Base-by-base conservation (phyloP, 2,329 filamentous ascomycete species). In the Aspergillus felis region DNA sequence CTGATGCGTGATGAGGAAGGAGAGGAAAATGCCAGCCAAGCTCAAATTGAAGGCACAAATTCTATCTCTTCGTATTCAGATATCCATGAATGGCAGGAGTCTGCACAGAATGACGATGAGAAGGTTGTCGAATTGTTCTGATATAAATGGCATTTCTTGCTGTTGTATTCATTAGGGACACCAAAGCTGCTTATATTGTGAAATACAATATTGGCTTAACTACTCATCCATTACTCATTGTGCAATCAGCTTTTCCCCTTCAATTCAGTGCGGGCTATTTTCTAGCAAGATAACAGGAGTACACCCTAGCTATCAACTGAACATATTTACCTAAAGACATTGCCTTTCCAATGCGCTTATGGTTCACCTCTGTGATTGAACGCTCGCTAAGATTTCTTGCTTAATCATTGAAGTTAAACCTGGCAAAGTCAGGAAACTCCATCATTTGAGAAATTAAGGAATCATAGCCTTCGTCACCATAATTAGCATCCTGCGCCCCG, bases 1-100 rank as follows among this genome's bases (percentile, higher is more conserved):
- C 72, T 96, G 59, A 91, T 92, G 86, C 81, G 90, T 56, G 90
- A 92, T 48, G 92, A 94, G 71, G 87, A 82, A 63, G 83, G 81
- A 50, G 82, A 81, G 51, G 77, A 77, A 55, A 76, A 78, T 38
- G 67, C 66, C 17, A 72, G 77, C 22, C 63, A 65, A 60, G 65
- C 63, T 20, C 57, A 62, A 68, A 68, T 71, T 38, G 70, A 70
- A 51, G 68, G 51, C 32, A 17, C 32, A 17, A 25, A 14, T 47
- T 3, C 8, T 22, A 24, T 6, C 12, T 20, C 41, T 20, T 24
- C 41, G 10, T 27, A 8, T 9, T 6, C 10, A 20, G 17, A 41
- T 24, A 28, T 24, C 4, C 32, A 25, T 38, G 14, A 7, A 32
- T 29, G 51, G 32, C 68, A 77, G 49, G 20, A 14, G 9, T 24